Base-by-base conservation (phyloP, 2,329 filamentous ascomycete species). In the Pyricularia grisea region DNA sequence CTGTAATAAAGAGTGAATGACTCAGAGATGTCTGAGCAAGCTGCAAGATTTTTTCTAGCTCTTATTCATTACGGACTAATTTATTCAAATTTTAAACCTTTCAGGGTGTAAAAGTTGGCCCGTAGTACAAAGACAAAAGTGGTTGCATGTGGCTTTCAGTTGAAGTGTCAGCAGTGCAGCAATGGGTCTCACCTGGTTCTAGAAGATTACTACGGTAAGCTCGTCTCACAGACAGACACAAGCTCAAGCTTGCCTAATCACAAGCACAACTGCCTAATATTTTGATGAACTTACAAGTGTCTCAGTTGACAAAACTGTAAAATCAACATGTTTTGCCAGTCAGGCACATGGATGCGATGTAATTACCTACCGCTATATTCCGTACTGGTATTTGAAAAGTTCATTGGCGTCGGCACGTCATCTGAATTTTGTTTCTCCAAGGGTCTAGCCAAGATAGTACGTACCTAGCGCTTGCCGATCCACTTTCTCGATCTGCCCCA, bases 371-470 rank as follows among this genome's bases (percentile, higher is more conserved):
- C 10, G 10, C 3, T 31, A 33, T 33, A 33, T 33, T 33, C 23
- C 55, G 55, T 25, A 60, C 23, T 61, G 23, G 58, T 25, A 28
- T 31, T 31, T 28, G 25, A 28, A 30, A 17, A 28, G 60, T 3
- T 11, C 60, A 30, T 63, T 63, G 60, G 60, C 60, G 60, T 63
- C 60, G 60, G 60, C 60, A 63, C 60, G 60, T 63, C 60, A 63
- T 63, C 60, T 63, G 60, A 63, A 63, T 28, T 63, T 63, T 63
- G 12, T 17, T 63, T 63, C 60, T 63, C 17, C 60, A 28, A 63
- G 60, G 60, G 60, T 63, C 60, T 63, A 63, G 60, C 60, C 60
- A 63, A 63, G 60, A 25, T 61, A 61, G 58, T 61, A 27, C 58
- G 42, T 55, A n/a, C 42, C 42, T 55, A 55, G 42, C 20, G 42